Percentiles rank a stretch among this genome's conserved stretches.
Conservation (phyloP, 257 asterid species). For the Anisodus acutangulus region DNA sequence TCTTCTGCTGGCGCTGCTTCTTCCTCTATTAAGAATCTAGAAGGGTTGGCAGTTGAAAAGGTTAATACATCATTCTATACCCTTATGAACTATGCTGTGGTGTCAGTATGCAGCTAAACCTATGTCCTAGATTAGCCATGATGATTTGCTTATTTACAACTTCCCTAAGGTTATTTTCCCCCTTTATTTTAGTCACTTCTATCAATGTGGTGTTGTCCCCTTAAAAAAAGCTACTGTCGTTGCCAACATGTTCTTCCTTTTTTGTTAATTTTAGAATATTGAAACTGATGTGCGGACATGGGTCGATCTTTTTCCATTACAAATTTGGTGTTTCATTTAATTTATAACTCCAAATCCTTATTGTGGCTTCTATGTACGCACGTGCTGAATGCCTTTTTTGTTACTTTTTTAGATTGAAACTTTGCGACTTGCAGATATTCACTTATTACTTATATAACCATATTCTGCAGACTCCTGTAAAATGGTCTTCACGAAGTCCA, state of each 20-base stretch:
- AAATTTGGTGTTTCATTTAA: slow-evolving; percentile 15
- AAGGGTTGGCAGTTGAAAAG: slow-evolving; percentile 44
- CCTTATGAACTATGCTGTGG: not conserved
- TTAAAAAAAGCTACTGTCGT: not conserved
- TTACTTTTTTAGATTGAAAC: not conserved
- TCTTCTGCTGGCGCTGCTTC: slow-evolving; percentile 40
- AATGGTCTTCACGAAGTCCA: slow-evolving; percentile 49
- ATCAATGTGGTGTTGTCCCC: slow-evolving; percentile 10
- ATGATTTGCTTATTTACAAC: slow-evolving; percentile 11
- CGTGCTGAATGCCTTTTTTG: slow-evolving; percentile 9
- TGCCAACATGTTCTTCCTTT: not conserved
- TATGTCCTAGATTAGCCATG: slow-evolving; percentile 23
- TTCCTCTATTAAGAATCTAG: slow-evolving; percentile 41
- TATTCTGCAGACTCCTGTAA: slow-evolving; percentile 54
- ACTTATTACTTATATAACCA: slow-evolving; percentile 19
- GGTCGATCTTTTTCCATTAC: not conserved
- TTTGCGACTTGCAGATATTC: not conserved
- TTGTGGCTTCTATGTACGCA: not conserved
- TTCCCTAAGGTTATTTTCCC: slow-evolving; percentile 10
- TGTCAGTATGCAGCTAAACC: slow-evolving; percentile 18
- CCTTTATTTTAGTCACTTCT: not conserved
- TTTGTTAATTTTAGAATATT: slow-evolving; percentile 14
- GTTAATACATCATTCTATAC: slow-evolving; percentile 41
- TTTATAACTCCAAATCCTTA: slow-evolving; percentile 7
- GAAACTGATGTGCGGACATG: not conserved